These are phyloP conservation scores for Phialemonium atrogriseum DNA, from an alignment of 2,329 filamentous ascomycete species.

Conservation along the genomic window DNA sequence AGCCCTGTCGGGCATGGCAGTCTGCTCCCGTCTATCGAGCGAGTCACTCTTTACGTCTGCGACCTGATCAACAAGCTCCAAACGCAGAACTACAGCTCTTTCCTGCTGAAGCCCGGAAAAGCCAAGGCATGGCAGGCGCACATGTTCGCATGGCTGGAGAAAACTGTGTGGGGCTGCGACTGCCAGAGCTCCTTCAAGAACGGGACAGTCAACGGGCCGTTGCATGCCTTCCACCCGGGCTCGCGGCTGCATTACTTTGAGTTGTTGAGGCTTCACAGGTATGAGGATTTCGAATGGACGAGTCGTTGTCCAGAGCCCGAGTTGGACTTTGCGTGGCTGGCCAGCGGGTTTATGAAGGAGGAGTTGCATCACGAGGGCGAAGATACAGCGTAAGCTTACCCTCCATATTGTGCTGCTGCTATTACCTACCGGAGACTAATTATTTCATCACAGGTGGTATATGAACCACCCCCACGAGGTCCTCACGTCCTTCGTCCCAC, in stretches of 20 bases:
- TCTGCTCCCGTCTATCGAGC: slow-evolving; percentile 1
- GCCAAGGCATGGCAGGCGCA: neutral
- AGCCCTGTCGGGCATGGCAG: too few species aligned
- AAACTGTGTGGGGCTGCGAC: slow-evolving; percentile 1
- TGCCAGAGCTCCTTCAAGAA: slow-evolving; percentile 4
- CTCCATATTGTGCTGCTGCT: too few species aligned
- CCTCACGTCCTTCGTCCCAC: too few species aligned
- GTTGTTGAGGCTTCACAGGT: neutral
- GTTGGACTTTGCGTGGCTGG: neutral
- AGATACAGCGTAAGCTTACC: too few species aligned
- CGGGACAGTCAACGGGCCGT: neutral
- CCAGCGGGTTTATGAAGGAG: neutral
- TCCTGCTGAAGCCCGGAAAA: neutral
- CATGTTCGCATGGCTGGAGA: slow-evolving; percentile 1
- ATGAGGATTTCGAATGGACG: slow-evolving; percentile 2
- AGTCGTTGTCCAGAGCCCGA: neutral
- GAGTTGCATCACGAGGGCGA: neutral
- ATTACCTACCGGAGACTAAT: too few species aligned
- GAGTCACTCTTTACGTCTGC: neutral
- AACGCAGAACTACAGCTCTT: slow-evolving; percentile 2
- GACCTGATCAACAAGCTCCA: slow-evolving; percentile 4
- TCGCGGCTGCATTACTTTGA: slow-evolving; percentile 2
- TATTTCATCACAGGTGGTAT: too few species aligned
- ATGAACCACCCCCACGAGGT: too few species aligned
- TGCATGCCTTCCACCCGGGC: slow-evolving; percentile 1